Conservation (phyloP, 306 rosid genomes). For the Rosa persica region DNA sequence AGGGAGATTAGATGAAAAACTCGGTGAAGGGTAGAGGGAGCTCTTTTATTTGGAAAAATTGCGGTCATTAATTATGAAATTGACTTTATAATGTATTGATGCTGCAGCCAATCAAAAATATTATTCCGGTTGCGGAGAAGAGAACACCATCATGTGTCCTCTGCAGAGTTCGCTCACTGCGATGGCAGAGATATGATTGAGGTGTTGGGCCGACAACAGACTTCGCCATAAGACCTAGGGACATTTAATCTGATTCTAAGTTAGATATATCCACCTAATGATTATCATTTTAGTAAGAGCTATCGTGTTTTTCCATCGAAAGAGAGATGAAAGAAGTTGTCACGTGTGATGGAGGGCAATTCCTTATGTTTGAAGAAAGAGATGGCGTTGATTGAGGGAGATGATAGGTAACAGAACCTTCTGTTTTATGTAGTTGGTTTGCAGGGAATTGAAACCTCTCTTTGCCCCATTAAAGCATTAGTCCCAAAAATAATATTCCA, state of each 20-base stretch:
- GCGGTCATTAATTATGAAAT: background rate
- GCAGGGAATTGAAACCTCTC: conserved; percentile 23
- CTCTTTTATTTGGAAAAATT: background rate
- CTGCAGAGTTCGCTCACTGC: conserved; percentile 57
- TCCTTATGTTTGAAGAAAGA: conserved; percentile 27
- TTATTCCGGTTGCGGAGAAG: conserved; percentile 75
- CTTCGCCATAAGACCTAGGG: background rate
- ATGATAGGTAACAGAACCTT: conserved; percentile 28
- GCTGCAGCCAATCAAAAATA: conserved; percentile 77
- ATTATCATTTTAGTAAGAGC: conserved; percentile 22
- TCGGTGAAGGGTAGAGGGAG: background rate
- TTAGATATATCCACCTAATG: conserved; percentile 14
- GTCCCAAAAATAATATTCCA: no score
- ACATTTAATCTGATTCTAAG: conserved; percentile 1
- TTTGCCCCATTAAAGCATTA: no score
- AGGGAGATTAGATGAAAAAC: background rate
- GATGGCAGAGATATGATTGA: conserved; percentile 62
- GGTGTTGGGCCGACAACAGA: conserved; percentile 14
- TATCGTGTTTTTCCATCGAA: conserved; percentile 14
- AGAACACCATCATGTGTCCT: conserved; percentile 59
- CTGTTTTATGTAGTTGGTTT: conserved; percentile 35
- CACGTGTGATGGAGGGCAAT: conserved; percentile 30
- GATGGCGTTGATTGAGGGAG: conserved; percentile 27
- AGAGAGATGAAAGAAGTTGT: conserved; percentile 25
- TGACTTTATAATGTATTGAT: conserved; percentile 13